These are phyloP conservation scores for Populus hybrid DNA, from an alignment of 441 rosid species.

Conservation along the genomic window DNA sequence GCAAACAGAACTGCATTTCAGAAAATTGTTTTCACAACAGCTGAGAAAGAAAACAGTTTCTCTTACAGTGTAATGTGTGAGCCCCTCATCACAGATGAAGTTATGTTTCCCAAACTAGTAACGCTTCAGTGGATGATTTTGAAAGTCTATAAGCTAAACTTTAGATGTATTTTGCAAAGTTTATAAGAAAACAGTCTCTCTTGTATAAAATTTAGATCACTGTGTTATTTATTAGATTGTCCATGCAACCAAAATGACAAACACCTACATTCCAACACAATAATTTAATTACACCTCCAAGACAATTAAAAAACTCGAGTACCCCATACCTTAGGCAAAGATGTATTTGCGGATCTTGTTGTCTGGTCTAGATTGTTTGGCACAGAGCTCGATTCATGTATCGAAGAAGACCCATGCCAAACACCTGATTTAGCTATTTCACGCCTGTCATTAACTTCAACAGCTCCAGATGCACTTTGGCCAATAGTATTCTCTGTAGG, in stretches of 20 bases:
- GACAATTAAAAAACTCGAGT: background rate
- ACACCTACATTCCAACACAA: background rate
- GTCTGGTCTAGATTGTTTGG: constrained; percentile 37
- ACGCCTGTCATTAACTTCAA: constrained; percentile 19
- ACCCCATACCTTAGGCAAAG: constrained; percentile 59
- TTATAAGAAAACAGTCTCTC: background rate
- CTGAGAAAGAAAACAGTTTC: background rate
- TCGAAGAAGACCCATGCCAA: constrained; percentile 44
- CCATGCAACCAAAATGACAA: background rate
- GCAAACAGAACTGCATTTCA: background rate
- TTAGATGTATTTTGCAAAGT: too few relatives aligned
- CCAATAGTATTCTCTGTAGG: constrained; percentile 28
- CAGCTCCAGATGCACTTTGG: constrained; percentile 36
- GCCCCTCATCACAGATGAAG: background rate
- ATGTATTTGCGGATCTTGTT: constrained; percentile 38
- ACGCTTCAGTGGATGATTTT: background rate
- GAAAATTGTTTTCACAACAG: background rate
- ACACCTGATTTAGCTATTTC: constrained; percentile 38
- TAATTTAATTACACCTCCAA: background rate
- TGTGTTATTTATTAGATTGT: background rate
- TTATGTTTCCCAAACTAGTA: background rate
- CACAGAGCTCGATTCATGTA: constrained; percentile 44
- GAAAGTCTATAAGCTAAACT: background rate
- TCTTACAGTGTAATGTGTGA: background rate
- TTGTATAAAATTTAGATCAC: background rate